A percentile compares a stretch with the other conserved stretches of the same genome.
Conservation (phyloP, 495 filamentous ascomycete species). For the Talaromyces trachyspermus region DNA sequence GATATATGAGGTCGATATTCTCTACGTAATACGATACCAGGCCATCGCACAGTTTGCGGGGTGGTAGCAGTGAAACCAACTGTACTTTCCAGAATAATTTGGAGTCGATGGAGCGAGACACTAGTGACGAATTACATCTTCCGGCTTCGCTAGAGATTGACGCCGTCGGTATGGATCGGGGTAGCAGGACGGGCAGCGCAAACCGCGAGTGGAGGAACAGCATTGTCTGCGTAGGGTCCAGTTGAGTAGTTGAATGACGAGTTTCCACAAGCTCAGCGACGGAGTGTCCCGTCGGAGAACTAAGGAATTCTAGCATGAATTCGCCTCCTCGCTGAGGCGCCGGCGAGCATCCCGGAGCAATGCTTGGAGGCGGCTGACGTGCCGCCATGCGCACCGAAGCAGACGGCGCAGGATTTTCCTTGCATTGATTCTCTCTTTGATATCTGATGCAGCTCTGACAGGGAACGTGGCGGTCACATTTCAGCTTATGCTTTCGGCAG, state of each 20-base stretch:
- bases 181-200: slow-evolving; percentile 1
- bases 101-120: background rate
- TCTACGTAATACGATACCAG: slow-evolving; percentile 7
- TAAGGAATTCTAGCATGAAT: background rate
- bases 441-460: slow-evolving; percentile 9
- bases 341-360: slow-evolving; percentile 1
- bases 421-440: slow-evolving; percentile 5
- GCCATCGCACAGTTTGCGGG: slow-evolving; percentile 3
- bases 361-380: slow-evolving; percentile 1
- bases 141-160: background rate
- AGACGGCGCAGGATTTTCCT: slow-evolving; percentile 5
- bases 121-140: background rate
- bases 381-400: background rate
- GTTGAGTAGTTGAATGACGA: background rate
- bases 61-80: slow-evolving; percentile 5
- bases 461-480: slow-evolving; percentile 9
- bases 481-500: slow-evolving; percentile 10
- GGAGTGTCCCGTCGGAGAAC: background rate
- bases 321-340: background rate
- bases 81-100: slow-evolving; percentile 9
- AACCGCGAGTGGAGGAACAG: slow-evolving; percentile 3
- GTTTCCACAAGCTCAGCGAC: background rate
- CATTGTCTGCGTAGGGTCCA: background rate
- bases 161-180: background rate
- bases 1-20: slow-evolving; percentile 10